phyloP scores from a whole-genome alignment of 306 rosid genomes.

The Quercus ilex region DNA sequence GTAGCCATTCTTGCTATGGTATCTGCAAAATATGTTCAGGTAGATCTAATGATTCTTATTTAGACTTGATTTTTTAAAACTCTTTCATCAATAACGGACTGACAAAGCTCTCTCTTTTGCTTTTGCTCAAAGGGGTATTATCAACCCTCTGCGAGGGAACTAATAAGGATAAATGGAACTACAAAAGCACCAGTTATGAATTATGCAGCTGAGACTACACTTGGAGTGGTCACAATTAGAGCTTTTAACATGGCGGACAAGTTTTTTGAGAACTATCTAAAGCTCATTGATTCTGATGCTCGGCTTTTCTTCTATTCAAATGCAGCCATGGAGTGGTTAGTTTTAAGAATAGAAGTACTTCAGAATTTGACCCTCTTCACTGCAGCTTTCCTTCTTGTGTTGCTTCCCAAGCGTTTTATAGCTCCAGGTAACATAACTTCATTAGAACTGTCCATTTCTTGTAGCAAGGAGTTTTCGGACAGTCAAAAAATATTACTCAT shows the following conservation, averaged over 20 bases:
- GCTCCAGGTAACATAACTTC: constrained; percentile 42
- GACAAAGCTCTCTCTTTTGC: neutral
- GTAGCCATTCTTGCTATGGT: constrained; percentile 53
- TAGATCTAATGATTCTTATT: neutral
- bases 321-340: constrained; percentile 61
- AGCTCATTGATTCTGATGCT: constrained; percentile 71
- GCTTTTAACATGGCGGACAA: constrained; percentile 51
- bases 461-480: neutral
- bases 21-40: constrained; percentile 59
- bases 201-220: constrained; percentile 73
- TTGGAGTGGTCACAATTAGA: constrained; percentile 76
- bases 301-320: constrained; percentile 60
- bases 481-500: neutral
- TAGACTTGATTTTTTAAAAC: neutral
- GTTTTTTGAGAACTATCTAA: constrained; percentile 52
- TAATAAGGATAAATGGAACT: constrained; percentile 81
- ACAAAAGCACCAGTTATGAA: constrained; percentile 88
- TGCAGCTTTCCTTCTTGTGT: constrained; percentile 52
- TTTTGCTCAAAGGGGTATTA: constrained; percentile 47
- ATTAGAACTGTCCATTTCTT: neutral
- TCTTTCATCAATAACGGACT: neutral
- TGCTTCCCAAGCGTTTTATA: constrained; percentile 55
- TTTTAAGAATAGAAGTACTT: constrained; percentile 63
- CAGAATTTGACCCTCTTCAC: constrained; percentile 64
- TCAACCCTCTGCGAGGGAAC: constrained; percentile 70